These are phyloP conservation scores for Aspergillus candidus DNA, from an alignment of 2,329 filamentous ascomycete species.

Conservation along the genomic window DNA sequence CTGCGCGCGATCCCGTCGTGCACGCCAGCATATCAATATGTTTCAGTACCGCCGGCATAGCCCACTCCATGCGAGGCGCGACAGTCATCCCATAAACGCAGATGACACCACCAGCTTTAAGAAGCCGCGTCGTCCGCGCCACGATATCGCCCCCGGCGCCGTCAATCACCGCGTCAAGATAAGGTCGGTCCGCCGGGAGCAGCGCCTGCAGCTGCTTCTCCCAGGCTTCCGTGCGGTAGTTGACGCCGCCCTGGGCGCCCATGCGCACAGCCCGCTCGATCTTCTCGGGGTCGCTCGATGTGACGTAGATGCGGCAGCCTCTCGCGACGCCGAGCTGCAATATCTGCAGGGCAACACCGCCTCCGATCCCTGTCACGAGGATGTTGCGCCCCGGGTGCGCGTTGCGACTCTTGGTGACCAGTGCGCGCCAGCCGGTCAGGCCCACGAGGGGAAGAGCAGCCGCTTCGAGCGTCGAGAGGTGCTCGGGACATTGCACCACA, in stretches of 20 bases:
- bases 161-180: too few species aligned
- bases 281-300: not conserved
- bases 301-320: not conserved
- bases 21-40: too few species aligned
- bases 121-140: too few species aligned
- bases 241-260: not conserved
- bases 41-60: too few species aligned
- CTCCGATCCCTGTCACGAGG: not conserved
- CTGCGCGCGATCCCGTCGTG: too few species aligned
- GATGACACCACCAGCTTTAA: too few species aligned
- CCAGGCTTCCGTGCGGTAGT: not conserved
- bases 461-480: not conserved
- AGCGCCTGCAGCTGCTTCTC: not conserved
- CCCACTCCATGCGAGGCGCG: too few species aligned
- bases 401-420: not conserved
- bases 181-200: not conserved
- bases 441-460: not conserved
- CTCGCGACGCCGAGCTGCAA: not conserved
- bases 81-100: too few species aligned
- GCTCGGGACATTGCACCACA: not conserved
- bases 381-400: not conserved
- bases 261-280: not conserved
- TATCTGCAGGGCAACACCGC: not conserved
- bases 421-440: not conserved
- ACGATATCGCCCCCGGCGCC: too few species aligned